Percentiles rank a stretch among this genome's conserved stretches.
Evolutionary conservation across 116 monocot genomes (phyloP).

Genomic region (Iris pallida): DNA sequence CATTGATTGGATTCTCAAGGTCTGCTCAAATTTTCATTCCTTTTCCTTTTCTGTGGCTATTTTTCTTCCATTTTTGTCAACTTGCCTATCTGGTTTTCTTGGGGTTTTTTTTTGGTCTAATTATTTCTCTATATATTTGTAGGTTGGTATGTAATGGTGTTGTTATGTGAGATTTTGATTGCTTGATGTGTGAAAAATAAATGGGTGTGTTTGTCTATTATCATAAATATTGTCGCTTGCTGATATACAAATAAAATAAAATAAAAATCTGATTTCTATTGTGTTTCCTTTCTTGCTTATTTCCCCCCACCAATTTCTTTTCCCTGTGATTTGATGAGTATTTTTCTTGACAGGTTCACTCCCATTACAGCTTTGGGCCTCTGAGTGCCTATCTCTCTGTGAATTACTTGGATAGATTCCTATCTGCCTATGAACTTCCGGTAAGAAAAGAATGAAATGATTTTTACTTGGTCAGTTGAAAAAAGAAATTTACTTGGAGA

Average conservation of each 20-base stretch:
- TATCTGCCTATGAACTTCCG: constrained; percentile 62
- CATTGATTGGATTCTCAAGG: constrained; percentile 43
- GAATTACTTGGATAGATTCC: constrained; percentile 86
- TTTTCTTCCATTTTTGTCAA: not conserved
- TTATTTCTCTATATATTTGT: constrained; percentile 1
- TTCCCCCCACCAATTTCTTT: not conserved
- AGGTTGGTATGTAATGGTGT: not conserved
- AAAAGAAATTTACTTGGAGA: not conserved
- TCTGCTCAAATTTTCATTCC: not conserved
- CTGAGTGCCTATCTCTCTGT: constrained; percentile 58
- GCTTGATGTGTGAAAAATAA: not conserved
- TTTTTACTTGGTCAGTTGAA: not conserved
- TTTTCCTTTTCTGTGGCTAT: not conserved
- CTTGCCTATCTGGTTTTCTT: not conserved
- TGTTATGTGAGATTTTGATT: not conserved
- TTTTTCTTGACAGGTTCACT: constrained; percentile 54
- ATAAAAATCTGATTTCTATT: not conserved
- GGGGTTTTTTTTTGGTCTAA: not conserved
- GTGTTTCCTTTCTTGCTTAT: not conserved
- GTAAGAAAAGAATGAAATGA: constrained; percentile 31
- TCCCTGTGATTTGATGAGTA: not conserved
- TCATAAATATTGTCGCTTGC: too few species aligned
- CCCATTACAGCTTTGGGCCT: constrained; percentile 66
- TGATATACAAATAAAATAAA: too few species aligned
- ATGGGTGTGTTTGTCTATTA: too few species aligned